These are phyloP conservation scores for Rhazya stricta DNA, from an alignment of 257 asterid genomes.

Conservation along the genomic window DNA sequence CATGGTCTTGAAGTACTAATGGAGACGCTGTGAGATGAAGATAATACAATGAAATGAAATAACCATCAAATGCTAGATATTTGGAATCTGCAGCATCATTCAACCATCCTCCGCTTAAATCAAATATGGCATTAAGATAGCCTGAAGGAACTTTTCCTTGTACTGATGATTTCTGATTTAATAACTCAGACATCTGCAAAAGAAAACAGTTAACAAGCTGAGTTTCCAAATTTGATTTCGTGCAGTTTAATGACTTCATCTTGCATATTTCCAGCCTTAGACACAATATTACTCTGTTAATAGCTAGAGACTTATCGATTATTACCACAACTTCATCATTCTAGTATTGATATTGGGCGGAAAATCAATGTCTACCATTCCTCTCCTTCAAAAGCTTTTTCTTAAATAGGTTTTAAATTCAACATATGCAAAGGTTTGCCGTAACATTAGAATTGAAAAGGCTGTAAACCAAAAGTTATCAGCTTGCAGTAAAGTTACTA, in stretches of 20 bases:
- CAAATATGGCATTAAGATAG: slow-evolving; percentile 76
- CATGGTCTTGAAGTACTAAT: slow-evolving; percentile 76
- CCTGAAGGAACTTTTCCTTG: slow-evolving; percentile 98
- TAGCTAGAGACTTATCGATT: neutral
- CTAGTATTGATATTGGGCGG: neutral
- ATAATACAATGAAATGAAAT: slow-evolving; percentile 78
- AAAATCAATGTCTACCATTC: neutral
- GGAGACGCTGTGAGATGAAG: slow-evolving; percentile 85
- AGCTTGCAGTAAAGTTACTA: neutral
- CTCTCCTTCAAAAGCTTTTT: neutral
- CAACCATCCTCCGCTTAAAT: slow-evolving; percentile 89
- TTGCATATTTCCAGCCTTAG: neutral
- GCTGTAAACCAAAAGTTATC: neutral
- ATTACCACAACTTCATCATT: neutral
- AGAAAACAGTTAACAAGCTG: neutral
- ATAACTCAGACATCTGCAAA: slow-evolving; percentile 92
- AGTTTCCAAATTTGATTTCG: neutral
- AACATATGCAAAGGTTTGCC: neutral
- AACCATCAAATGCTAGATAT: slow-evolving; percentile 86
- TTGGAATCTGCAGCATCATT: slow-evolving; percentile 85
- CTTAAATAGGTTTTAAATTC: neutral
- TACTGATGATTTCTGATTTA: slow-evolving; percentile 80
- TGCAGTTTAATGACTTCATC: neutral
- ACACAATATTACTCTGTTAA: neutral
- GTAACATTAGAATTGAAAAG: neutral